Evolutionary conservation across 2,329 filamentous ascomycete genomes (phyloP), one percentile per base, ranked within the genome.

Genomic region (Diaporthe sp.): DNA sequence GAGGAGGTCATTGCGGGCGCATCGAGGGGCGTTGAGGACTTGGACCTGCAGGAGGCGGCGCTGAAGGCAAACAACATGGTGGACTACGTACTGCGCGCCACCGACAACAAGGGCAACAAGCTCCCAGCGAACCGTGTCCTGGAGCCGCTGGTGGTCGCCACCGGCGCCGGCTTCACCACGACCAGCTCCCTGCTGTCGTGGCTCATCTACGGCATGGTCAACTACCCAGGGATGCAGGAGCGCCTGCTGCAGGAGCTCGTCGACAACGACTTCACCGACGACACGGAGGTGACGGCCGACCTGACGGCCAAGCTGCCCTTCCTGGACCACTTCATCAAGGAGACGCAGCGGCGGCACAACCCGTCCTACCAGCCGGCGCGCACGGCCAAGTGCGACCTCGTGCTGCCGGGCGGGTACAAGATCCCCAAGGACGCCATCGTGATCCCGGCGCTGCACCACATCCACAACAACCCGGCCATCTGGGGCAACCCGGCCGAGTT

Each of bases 331-430:
- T 90, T 87, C 80, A 82, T 92, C 84, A 92, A 92, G 80, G 90
- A 92, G 79, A 90, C 86, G 0, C 89, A 90, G 79, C 86, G 90
- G 3, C 83, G 84, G 4, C 90, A 92, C 82, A 92, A 90, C 81
- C 88, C 90, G 0, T 89, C 89, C 0, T 92, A 88, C 82, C 90
- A 92, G 77, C 89, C 91, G 0, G 90, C 84, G 1, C 88, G 91
- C 40, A 92, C 88, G 1, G 83, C 90, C 3, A 87, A 87, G 75
- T 82, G 82, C 4, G 90, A 92, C 78, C 81, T 90, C 73, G 84
- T 92, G 35, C 81, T 92, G 0, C 90, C 91, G 0, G 90, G 90
- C 0, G 90, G 90, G 0, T 92, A 91, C 82, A 86, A 84, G 72
- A 79, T 92, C 0, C 87, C 89, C 38, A 84, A 85, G 71, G 88